Evolutionary conservation across 225 moss, liverwort and hornwort species (phyloP).

Genomic region (Marchantia polymorpha): DNA sequence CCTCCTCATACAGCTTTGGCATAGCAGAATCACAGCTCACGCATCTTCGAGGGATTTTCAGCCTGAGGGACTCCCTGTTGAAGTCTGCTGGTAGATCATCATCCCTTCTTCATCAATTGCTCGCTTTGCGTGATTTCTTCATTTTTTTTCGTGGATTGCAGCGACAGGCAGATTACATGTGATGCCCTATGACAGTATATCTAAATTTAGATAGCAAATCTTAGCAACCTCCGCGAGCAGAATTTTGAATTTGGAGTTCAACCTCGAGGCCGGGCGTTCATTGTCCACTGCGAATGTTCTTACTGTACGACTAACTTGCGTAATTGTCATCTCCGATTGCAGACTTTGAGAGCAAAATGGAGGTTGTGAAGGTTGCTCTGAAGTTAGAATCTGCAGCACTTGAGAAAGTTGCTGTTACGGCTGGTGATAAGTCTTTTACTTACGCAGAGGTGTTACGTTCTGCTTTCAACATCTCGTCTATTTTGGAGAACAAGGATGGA

Average conservation of each 20-base stretch:
- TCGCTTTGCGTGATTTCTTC: background rate
- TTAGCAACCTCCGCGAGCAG: background rate
- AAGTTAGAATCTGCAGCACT: conserved; percentile 31
- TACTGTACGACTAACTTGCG: background rate
- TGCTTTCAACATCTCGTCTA: conserved; percentile 32
- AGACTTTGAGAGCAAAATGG: conserved; percentile 27
- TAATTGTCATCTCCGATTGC: background rate
- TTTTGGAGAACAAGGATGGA: conserved; percentile 22
- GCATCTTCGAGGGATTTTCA: conserved; percentile 9
- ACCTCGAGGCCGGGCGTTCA: background rate
- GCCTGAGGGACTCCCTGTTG: background rate
- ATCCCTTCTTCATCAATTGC: background rate
- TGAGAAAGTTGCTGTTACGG: conserved; percentile 39
- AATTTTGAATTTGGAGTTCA: background rate
- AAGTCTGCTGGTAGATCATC: conserved; percentile 18
- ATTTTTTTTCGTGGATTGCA: background rate
- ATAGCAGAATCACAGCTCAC: background rate
- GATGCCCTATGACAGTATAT: background rate
- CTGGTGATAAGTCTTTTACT: conserved; percentile 29
- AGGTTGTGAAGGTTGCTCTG: conserved; percentile 42
- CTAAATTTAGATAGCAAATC: background rate
- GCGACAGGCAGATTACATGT: background rate
- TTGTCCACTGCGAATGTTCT: background rate
- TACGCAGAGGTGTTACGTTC: conserved; percentile 43
- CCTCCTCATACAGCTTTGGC: background rate